Conservation (phyloP, 2,329 filamentous ascomycete species). For the Lecanicillium sp. region DNA sequence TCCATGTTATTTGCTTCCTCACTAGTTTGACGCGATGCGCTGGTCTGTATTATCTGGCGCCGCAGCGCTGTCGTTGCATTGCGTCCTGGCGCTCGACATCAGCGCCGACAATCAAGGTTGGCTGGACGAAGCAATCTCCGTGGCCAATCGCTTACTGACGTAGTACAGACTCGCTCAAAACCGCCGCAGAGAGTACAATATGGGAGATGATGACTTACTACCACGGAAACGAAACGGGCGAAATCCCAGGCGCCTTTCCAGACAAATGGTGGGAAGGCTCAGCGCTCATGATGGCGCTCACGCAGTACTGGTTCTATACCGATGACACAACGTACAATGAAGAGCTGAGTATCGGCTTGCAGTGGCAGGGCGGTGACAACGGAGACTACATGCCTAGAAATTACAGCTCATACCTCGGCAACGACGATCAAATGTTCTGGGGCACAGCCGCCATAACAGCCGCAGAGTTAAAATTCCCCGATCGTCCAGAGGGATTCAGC, state of each 20-base stretch:
- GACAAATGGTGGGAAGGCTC: conserved; percentile 58
- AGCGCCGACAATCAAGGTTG: too few relatives aligned
- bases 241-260: conserved; percentile 22
- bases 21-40: too few relatives aligned
- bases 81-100: too few relatives aligned
- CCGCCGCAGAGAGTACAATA: conserved; percentile 5
- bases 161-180: not conserved
- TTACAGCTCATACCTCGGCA: conserved; percentile 45
- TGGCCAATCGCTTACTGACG: too few relatives aligned
- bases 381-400: conserved; percentile 51
- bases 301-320: conserved; percentile 60
- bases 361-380: conserved; percentile 45
- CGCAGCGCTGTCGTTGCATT: too few relatives aligned
- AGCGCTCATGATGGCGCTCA: conserved; percentile 53
- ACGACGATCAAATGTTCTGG: conserved; percentile 71
- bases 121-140: too few relatives aligned
- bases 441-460: conserved; percentile 64
- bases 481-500: conserved; percentile 47
- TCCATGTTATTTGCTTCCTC: too few relatives aligned
- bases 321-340: conserved; percentile 52
- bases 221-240: conserved; percentile 7
- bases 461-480: conserved; percentile 62
- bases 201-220: conserved; percentile 9
- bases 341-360: conserved; percentile 42
- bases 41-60: too few relatives aligned